Evolutionary conservation across 2,329 filamentous ascomycete genomes (phyloP).

Genomic region (Beauveria medogensis): DNA sequence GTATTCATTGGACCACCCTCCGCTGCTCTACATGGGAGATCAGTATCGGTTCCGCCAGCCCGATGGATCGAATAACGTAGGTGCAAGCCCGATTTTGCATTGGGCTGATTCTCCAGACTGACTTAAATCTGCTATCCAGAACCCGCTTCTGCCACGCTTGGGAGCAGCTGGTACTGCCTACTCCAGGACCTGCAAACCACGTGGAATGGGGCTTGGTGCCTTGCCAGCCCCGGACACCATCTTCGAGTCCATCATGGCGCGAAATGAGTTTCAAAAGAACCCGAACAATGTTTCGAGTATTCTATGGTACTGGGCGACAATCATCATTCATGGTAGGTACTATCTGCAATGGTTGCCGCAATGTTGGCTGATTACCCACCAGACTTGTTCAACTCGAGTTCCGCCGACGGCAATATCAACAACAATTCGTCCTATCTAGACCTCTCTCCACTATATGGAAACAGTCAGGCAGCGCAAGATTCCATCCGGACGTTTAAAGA

Average conservation of each 20-base stretch:
- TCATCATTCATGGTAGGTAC: conserved; percentile 57
- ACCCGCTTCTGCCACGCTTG: conserved; percentile 55
- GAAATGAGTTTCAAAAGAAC: conserved; percentile 43
- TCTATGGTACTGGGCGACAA: conserved; percentile 64
- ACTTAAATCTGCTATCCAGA: conserved; percentile 30
- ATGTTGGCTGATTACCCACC: background rate
- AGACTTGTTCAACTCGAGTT: conserved; percentile 66
- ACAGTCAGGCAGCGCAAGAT: conserved; percentile 58
- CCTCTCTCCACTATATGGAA: conserved; percentile 63
- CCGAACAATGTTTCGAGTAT: conserved; percentile 67
- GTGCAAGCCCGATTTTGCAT: conserved; percentile 10
- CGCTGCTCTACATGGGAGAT: conserved; percentile 55
- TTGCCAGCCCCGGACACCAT: conserved; percentile 58
- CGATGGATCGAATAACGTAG: conserved; percentile 61
- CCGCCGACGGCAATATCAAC: conserved; percentile 48
- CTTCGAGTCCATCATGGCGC: conserved; percentile 55
- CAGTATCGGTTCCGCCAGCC: conserved; percentile 58
- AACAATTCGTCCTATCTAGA: conserved; percentile 67
- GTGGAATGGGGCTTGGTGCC: conserved; percentile 51
- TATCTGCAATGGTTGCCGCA: conserved; percentile 9
- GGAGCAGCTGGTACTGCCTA: conserved; percentile 62
- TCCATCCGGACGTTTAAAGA: conserved; percentile 61
- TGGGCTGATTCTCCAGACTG: background rate
- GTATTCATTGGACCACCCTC: conserved; percentile 65
- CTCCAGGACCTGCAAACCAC: conserved; percentile 54